Evolutionary conservation across 225 moss, liverwort and hornwort species (phyloP).

Genomic region (Pleurozium schreberi): DNA sequence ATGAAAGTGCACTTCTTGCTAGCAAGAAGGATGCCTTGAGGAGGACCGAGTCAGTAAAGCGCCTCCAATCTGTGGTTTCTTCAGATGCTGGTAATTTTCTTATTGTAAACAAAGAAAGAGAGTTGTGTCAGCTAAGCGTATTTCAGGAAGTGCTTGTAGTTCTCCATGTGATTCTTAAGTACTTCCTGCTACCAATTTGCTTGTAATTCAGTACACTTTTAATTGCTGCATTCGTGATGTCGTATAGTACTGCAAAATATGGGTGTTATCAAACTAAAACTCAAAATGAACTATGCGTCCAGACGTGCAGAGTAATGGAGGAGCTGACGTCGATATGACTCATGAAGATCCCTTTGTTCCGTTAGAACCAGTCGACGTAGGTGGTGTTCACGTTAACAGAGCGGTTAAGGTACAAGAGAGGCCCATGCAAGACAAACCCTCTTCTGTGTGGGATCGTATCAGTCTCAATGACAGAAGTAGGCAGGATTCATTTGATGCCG

Average conservation of each 20-base stretch:
- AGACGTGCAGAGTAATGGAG: conserved; percentile 38
- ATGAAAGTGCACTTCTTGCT: conserved; percentile 37
- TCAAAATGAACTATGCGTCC: conserved; percentile 11
- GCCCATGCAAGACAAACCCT: conserved; percentile 24
- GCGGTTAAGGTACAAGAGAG: conserved; percentile 4
- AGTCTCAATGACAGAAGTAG: conserved; percentile 30
- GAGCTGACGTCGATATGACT: conserved; percentile 27
- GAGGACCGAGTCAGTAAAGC: conserved; percentile 66
- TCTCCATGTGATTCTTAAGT: background rate
- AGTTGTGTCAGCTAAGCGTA: background rate
- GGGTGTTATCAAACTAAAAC: background rate
- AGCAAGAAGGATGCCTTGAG: conserved; percentile 40
- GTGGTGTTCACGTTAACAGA: conserved; percentile 5
- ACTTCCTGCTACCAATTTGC: background rate
- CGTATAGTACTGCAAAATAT: background rate
- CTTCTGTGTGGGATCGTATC: conserved; percentile 86
- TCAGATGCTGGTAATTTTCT: conserved; percentile 43
- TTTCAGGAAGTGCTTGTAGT: background rate
- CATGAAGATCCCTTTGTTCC: background rate
- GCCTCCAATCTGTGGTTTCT: conserved; percentile 72
- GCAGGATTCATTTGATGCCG: conserved; percentile 7
- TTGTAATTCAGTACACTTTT: background rate
- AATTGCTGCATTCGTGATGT: background rate
- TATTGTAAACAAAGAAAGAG: background rate
- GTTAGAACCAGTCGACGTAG: background rate